Conservation (phyloP, 345 rosid genomes). For the Hibiscus tridactylites region DNA sequence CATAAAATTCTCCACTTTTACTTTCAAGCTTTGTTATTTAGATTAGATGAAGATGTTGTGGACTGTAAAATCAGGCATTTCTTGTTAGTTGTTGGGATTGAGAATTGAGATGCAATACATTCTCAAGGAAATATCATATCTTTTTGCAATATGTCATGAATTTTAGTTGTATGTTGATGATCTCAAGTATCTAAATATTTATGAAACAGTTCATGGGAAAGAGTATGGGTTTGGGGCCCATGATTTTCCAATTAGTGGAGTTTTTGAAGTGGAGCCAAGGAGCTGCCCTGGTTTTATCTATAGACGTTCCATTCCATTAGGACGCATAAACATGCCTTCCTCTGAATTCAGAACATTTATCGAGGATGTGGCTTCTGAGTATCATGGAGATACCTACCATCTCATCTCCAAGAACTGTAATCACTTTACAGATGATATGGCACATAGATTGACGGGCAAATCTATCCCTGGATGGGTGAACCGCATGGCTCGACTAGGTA, state of each 20-base stretch:
- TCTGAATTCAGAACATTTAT: slow-evolving; percentile 50
- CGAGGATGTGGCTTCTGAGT: slow-evolving; percentile 57
- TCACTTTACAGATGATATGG: slow-evolving; percentile 60
- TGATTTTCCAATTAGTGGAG: slow-evolving; percentile 67
- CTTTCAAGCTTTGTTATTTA: not conserved
- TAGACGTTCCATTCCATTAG: slow-evolving; percentile 47
- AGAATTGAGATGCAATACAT: too few species aligned
- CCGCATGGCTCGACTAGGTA: slow-evolving; percentile 72
- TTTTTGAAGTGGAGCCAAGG: slow-evolving; percentile 72
- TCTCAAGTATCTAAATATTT: not conserved
- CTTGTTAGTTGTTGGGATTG: not conserved
- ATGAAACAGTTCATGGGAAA: slow-evolving; percentile 57
- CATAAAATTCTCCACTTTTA: not conserved
- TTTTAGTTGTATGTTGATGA: not conserved
- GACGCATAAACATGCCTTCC: slow-evolving; percentile 36
- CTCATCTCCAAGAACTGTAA: slow-evolving; percentile 78
- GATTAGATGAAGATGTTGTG: not conserved
- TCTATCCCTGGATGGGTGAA: slow-evolving; percentile 71
- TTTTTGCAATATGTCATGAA: not conserved
- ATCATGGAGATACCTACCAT: slow-evolving; percentile 78
- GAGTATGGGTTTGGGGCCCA: slow-evolving; percentile 81
- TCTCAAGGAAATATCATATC: not conserved
- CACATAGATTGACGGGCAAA: slow-evolving; percentile 45
- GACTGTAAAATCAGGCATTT: not conserved
- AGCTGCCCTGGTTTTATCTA: slow-evolving; percentile 63